Evolutionary conservation across 768 basidiomycete genomes (phyloP).

Genomic region (Kwoniella pini): DNA sequence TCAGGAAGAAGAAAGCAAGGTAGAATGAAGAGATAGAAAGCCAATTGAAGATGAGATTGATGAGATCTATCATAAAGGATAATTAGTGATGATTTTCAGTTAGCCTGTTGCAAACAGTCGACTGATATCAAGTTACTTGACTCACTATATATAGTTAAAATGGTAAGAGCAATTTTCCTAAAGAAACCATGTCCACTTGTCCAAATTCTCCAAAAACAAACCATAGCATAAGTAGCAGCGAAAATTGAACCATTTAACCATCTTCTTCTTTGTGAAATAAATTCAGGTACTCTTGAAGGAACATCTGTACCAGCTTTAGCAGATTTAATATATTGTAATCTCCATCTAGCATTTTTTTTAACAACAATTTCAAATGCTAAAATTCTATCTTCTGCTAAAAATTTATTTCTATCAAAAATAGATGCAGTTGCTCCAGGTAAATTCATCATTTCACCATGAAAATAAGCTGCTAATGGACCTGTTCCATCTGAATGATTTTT

Average conservation of each 20-base stretch:
- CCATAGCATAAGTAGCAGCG: slow-evolving; percentile 47
- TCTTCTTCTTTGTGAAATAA: slow-evolving; percentile 54
- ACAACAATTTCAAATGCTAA: slow-evolving; percentile 61
- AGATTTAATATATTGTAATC: slow-evolving; percentile 50
- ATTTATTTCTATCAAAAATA: slow-evolving; percentile 76
- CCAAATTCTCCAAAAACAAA: slow-evolving; percentile 49
- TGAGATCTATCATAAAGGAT: slow-evolving; percentile 19
- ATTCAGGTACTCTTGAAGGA: slow-evolving; percentile 39
- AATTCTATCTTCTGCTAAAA: slow-evolving; percentile 68
- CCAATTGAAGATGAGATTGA: slow-evolving; percentile 51
- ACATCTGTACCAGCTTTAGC: slow-evolving; percentile 54
- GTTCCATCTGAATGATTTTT: slow-evolving; percentile 48
- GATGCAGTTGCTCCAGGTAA: slow-evolving; percentile 42
- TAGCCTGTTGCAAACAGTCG: no score
- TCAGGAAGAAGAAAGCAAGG: slow-evolving; percentile 69
- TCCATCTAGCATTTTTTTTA: slow-evolving; percentile 50
- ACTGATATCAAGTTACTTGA: no score
- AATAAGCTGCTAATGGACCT: slow-evolving; percentile 47
- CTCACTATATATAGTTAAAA: slow-evolving; percentile 49
- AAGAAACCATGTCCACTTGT: slow-evolving; percentile 51
- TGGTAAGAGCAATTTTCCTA: slow-evolving; percentile 44
- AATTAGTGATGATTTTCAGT: background rate
- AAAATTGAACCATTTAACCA: slow-evolving; percentile 55
- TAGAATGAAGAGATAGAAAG: slow-evolving; percentile 53
- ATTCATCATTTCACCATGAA: slow-evolving; percentile 52